Percentiles rank a stretch among this genome's conserved stretches.
Evolutionary conservation across 345 rosid species (phyloP).

Genomic region (Rhizophora apiculata): DNA sequence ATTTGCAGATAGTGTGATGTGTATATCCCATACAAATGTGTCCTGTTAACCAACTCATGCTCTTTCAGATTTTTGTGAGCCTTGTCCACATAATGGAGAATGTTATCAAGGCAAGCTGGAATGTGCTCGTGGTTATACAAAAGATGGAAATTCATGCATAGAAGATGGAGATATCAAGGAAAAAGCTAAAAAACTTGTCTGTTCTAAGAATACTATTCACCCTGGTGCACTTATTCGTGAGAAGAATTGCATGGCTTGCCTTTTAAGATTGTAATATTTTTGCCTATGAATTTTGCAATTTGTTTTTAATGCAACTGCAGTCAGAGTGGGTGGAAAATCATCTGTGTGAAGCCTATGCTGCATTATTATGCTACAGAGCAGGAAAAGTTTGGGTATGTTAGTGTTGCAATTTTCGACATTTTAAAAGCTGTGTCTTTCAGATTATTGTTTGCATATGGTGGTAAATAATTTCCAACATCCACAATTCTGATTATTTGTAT

Average conservation of each 20-base stretch:
- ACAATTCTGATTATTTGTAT: neutral
- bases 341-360: constrained; percentile 62
- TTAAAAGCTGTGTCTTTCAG: neutral
- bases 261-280: neutral
- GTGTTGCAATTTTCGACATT: constrained; percentile 1
- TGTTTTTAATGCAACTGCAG: constrained; percentile 41
- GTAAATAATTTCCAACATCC: neutral
- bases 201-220: constrained; percentile 35
- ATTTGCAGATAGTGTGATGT: neutral
- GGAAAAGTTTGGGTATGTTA: constrained; percentile 66
- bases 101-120: constrained; percentile 65
- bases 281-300: constrained; percentile 17
- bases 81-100: constrained; percentile 69
- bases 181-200: constrained; percentile 72
- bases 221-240: constrained; percentile 22
- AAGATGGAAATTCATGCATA: constrained; percentile 53
- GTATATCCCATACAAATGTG: neutral
- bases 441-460: constrained; percentile 2
- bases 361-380: constrained; percentile 54
- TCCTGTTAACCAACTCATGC: neutral
- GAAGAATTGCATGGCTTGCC: neutral
- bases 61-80: constrained; percentile 65
- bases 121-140: constrained; percentile 61
- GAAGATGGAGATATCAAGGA: constrained; percentile 78
- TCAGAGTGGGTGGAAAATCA: constrained; percentile 47